These are phyloP conservation scores for Hippophae rhamnoides DNA, from an alignment of 306 rosid species.

Conservation along the genomic window DNA sequence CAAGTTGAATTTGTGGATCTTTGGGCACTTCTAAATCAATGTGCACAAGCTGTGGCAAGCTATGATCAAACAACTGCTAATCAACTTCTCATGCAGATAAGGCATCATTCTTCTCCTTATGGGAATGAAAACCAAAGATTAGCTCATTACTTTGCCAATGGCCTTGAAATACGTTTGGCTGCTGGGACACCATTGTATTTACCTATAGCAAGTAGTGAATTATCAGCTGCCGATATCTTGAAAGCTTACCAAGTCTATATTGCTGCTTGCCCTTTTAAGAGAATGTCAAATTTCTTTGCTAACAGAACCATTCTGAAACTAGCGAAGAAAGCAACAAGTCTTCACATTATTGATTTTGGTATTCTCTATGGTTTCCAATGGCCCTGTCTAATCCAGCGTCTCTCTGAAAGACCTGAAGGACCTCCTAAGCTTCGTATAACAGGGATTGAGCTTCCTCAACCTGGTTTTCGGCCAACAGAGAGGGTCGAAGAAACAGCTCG, in stretches of 20 bases:
- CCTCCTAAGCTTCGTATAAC: conserved; percentile 36
- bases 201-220: conserved; percentile 12
- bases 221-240: conserved; percentile 28
- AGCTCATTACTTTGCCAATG: conserved; percentile 37
- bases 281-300: conserved; percentile 19
- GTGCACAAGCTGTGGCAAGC: conserved; percentile 31
- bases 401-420: conserved; percentile 25
- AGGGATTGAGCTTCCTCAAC: conserved; percentile 37
- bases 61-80: conserved; percentile 20
- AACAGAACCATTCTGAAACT: conserved; percentile 22
- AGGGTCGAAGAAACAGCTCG: conserved; percentile 29
- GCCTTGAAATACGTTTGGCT: conserved; percentile 30
- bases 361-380: conserved; percentile 36
- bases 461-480: conserved; percentile 27
- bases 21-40: conserved; percentile 26
- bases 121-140: conserved; percentile 33
- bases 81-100: conserved; percentile 21
- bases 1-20: conserved; percentile 20
- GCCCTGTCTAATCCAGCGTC: conserved; percentile 37
- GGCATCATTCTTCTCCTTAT: conserved; percentile 22
- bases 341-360: conserved; percentile 39
- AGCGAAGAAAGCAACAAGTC: conserved; percentile 11
- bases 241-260: conserved; percentile 21
- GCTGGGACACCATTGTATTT: conserved; percentile 18
- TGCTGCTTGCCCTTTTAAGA: conserved; percentile 29